phyloP scores from a whole-genome alignment of 2,329 filamentous ascomycete species.

The Colletotrichum acutatum region DNA sequence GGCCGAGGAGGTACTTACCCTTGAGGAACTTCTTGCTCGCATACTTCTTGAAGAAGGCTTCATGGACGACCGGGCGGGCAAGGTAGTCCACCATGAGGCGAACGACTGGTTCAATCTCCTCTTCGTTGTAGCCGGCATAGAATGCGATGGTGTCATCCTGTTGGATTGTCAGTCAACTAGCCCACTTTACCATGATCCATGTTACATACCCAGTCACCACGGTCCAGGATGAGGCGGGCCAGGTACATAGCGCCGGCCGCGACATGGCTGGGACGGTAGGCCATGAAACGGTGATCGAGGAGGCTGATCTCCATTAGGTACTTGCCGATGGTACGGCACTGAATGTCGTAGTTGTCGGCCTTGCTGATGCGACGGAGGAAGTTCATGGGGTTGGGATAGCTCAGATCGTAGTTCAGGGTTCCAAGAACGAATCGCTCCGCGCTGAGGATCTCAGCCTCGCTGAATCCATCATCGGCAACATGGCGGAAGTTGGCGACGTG shows the following conservation, averaged over 20 bases:
- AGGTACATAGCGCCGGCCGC: slow-evolving; percentile 96
- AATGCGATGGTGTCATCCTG: slow-evolving; percentile 87
- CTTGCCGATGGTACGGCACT: slow-evolving; percentile 96
- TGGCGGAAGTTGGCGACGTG: slow-evolving; percentile 98
- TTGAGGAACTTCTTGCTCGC: slow-evolving; percentile 99
- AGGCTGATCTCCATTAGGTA: slow-evolving; percentile 98
- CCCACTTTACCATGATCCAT: background rate
- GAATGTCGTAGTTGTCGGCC: slow-evolving; percentile 99
- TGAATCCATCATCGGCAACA: slow-evolving; percentile 96
- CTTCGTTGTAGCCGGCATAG: slow-evolving; percentile 93
- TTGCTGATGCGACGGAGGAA: slow-evolving; percentile 98
- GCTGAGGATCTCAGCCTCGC: slow-evolving; percentile 92
- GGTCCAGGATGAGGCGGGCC: slow-evolving; percentile 87
- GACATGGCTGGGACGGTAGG: slow-evolving; percentile 87
- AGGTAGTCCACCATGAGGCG: slow-evolving; percentile 97
- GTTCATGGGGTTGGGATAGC: slow-evolving; percentile 99
- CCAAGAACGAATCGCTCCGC: slow-evolving; percentile 95
- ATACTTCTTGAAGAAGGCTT: slow-evolving; percentile 99
- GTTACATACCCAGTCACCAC: slow-evolving; percentile 85
- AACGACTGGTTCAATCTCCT: slow-evolving; percentile 92
- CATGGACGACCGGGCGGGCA: slow-evolving; percentile 87
- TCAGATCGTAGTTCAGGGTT: slow-evolving; percentile 94
- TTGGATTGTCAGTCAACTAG: slow-evolving; percentile 43
- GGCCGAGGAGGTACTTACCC: slow-evolving; percentile 68
- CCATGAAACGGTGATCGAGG: slow-evolving; percentile 93